A percentile compares a stretch with the other conserved stretches of the same genome.
These are phyloP conservation scores for Alectoria sarmentosa DNA, from an alignment of 495 filamentous ascomycete species.

Conservation along the genomic window DNA sequence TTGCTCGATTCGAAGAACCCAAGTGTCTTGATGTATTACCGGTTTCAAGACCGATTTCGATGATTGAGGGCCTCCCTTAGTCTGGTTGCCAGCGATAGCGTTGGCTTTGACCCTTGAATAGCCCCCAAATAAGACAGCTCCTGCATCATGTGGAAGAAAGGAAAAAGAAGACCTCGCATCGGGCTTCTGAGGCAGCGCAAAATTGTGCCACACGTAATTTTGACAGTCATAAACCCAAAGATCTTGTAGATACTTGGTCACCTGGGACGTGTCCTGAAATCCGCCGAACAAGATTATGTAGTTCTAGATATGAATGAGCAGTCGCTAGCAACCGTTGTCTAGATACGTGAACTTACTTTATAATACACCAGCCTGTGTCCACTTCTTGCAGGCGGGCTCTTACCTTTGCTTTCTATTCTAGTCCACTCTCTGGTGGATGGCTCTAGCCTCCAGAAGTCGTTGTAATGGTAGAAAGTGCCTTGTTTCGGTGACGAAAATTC, in stretches of 20 bases:
- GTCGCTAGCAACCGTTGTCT: neutral
- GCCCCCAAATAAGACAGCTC: constrained; percentile 84
- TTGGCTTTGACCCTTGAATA: constrained; percentile 83
- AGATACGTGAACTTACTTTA: constrained; percentile 50
- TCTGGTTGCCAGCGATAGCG: constrained; percentile 44
- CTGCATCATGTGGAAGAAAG: constrained; percentile 79
- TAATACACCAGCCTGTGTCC: constrained; percentile 94
- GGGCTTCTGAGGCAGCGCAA: constrained; percentile 69
- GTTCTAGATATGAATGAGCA: constrained; percentile 36
- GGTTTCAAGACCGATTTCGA: constrained; percentile 68
- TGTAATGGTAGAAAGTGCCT: constrained; percentile 98
- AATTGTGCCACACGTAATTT: constrained; percentile 70
- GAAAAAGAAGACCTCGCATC: constrained; percentile 88
- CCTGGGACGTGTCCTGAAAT: constrained; percentile 91
- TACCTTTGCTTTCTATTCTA: constrained; percentile 78
- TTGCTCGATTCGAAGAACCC: constrained; percentile 77
- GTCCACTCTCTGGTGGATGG: constrained; percentile 79
- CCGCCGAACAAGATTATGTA: constrained; percentile 72
- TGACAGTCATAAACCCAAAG: constrained; percentile 63
- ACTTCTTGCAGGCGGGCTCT: constrained; percentile 79
- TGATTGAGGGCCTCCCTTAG: constrained; percentile 53
- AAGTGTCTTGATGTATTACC: constrained; percentile 87
- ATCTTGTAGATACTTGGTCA: constrained; percentile 79
- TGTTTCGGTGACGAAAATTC: constrained; percentile 81
- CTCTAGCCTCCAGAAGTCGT: constrained; percentile 94